Evolutionary conservation across 768 basidiomycete genomes (phyloP), one percentile per base, ranked within the genome.

Genomic region (Suillus weaverae): DNA sequence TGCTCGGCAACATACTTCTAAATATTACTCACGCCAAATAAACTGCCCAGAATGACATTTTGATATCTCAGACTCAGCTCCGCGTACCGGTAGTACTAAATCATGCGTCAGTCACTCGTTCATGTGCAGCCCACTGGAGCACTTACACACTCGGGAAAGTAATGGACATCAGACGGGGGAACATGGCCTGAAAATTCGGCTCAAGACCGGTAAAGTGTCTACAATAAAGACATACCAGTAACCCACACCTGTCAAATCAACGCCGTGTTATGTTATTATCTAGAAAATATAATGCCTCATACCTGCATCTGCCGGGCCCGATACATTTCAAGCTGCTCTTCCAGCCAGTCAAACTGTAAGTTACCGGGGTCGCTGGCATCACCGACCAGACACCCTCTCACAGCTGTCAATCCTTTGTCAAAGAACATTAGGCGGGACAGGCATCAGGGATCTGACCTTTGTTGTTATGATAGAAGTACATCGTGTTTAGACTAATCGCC

Each of bases 381-480:
- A 48, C 76, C 77, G 70, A 81, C 87, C 62, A 79, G 78, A 72
- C 94, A 95, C 18, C 93, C 93, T 69, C 86, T 84, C 48, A 92
- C 91, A 68, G 89, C 93, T 94, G 67, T 43, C 54, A 35, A 43
- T n/a, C 7, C 41, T 35, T 60, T 32, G 48, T 71, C 60, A 71
- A 59, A 61, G 35, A 60, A 33, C 32, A 22, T 16, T 69, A 57
- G 48, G 64, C 46, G 20, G 53, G 50, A 61, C 57, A 59, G 26
- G 18, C 18, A 30, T 59, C 39, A 41, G 26, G 26, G 44, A 39
- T 68, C 80, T 64, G 61, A 90, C 92, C 89, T 80, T 92, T 91
- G 76, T 95, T 95, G 16, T 90, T 88, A 73, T 93, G 91, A 75
- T 91, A 96, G 79, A 92, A 95, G 78, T 92, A 96, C 79, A 96